A percentile compares a stretch with the other conserved stretches of the same genome.
Conservation (phyloP, 1,284 basidiomycete species). For the Pterula multifida region DNA sequence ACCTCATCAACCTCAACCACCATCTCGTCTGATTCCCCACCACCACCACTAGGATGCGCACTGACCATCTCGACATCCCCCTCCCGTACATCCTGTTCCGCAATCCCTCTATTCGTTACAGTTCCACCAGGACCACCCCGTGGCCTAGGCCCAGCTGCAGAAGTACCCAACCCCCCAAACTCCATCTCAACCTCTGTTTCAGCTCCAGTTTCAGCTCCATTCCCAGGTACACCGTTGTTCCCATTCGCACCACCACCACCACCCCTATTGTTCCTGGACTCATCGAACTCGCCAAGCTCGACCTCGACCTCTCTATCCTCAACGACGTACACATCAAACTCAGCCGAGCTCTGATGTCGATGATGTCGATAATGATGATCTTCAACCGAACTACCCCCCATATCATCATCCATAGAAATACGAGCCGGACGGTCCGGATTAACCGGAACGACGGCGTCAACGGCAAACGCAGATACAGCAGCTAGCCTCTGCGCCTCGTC, state of each 20-base stretch:
- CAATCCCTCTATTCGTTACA: background rate
- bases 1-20: background rate
- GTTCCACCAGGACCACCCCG: background rate
- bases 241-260: conserved; percentile 13
- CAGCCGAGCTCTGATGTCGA: background rate
- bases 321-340: background rate
- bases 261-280: conserved; percentile 16
- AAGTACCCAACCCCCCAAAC: conserved; percentile 19
- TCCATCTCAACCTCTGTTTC: conserved; percentile 45
- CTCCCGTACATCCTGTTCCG: background rate
- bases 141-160: background rate
- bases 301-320: conserved; percentile 35
- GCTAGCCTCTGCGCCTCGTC: background rate
- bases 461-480: background rate
- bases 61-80: background rate
- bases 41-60: too few species aligned
- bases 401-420: background rate
- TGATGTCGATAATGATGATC: background rate
- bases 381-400: background rate
- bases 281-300: conserved; percentile 21
- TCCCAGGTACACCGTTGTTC: conserved; percentile 4
- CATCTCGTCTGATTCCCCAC: too few species aligned
- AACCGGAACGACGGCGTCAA: background rate
- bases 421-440: background rate
- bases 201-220: conserved; percentile 25